Evolutionary conservation across 75 land plant species (phyloP).

Genomic region (Cunninghamia lanceolata): DNA sequence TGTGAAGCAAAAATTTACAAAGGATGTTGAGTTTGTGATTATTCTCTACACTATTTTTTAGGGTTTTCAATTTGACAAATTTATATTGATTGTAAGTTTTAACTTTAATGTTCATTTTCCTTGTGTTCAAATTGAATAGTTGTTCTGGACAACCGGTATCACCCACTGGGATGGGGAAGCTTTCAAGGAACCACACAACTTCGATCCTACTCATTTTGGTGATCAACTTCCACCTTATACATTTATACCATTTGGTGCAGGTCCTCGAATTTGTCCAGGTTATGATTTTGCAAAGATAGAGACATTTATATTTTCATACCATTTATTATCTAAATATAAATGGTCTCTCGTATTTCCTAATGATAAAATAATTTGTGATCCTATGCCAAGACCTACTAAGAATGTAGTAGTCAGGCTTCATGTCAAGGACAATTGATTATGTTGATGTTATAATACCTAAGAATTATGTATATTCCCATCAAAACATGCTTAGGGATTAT

Average conservation of each 20-base stretch:
- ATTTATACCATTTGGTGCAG: conserved; percentile 60
- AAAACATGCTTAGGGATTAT: no score
- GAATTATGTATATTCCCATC: no score
- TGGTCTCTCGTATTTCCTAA: conserved; percentile 34
- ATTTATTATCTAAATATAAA: conserved; percentile 25
- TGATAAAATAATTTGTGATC: conserved; percentile 32
- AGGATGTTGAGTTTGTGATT: no score
- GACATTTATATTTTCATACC: conserved; percentile 40
- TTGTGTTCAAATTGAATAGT: not conserved
- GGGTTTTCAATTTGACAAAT: no score
- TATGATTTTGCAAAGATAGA: conserved; percentile 45
- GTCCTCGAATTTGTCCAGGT: conserved; percentile 54
- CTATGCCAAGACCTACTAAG: conserved; percentile 18
- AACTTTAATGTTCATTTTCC: not conserved
- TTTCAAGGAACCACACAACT: conserved; percentile 26
- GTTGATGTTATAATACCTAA: no score
- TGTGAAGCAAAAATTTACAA: no score
- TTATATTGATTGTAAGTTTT: no score
- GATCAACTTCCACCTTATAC: conserved; percentile 39
- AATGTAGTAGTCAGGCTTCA: conserved; percentile 15
- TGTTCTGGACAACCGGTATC: conserved; percentile 13
- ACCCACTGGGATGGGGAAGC: conserved; percentile 17
- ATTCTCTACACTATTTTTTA: no score
- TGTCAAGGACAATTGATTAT: not conserved
- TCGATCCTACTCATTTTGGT: conserved; percentile 38